Percentiles rank a stretch among this genome's conserved stretches.
phyloP scores from a whole-genome alignment of 192 early-diverging fungal genomes.

The Lobosporangium transversale region DNA sequence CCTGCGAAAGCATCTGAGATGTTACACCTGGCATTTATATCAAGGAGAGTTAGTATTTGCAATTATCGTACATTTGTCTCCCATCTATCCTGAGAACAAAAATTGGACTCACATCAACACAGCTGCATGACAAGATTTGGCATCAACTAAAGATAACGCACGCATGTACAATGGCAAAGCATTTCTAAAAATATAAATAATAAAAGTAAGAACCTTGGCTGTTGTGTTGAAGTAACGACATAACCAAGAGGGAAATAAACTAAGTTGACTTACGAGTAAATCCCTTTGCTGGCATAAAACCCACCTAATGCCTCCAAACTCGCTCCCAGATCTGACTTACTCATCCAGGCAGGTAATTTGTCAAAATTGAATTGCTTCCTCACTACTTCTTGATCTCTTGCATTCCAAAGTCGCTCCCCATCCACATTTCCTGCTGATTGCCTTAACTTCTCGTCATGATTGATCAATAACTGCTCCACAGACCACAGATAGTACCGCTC shows the following conservation, averaged over 20 bases:
- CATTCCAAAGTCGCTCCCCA: conserved; percentile 32
- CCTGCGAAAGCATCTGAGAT: conserved; percentile 65
- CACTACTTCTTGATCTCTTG: conserved; percentile 30
- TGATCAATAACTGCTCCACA: conserved; percentile 61
- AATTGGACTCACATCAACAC: conserved; percentile 68
- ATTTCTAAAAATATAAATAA: conserved; percentile 34
- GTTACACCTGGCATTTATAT: conserved; percentile 53
- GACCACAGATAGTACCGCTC: conserved; percentile 68
- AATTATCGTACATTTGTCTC: too few species aligned
- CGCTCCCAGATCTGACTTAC: conserved; percentile 61
- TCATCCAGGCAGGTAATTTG: conserved; percentile 64
- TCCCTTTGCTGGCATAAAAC: conserved; percentile 61
- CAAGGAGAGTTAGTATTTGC: too few species aligned
- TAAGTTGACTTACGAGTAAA: conserved; percentile 55
- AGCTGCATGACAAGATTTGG: conserved; percentile 59
- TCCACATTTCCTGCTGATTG: conserved; percentile 11
- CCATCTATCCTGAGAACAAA: too few species aligned
- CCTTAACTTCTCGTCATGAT: conserved; percentile 10
- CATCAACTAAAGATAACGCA: conserved; percentile 54
- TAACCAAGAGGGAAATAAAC: not conserved
- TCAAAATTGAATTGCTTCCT: conserved; percentile 56
- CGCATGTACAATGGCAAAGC: conserved; percentile 67
- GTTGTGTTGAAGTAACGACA: not conserved
- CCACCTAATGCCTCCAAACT: conserved; percentile 62
- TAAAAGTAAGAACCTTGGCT: not conserved